These are phyloP conservation scores for Xerocomus brunneocitrinus DNA, from an alignment of 768 basidiomycete species.

Conservation along the genomic window DNA sequence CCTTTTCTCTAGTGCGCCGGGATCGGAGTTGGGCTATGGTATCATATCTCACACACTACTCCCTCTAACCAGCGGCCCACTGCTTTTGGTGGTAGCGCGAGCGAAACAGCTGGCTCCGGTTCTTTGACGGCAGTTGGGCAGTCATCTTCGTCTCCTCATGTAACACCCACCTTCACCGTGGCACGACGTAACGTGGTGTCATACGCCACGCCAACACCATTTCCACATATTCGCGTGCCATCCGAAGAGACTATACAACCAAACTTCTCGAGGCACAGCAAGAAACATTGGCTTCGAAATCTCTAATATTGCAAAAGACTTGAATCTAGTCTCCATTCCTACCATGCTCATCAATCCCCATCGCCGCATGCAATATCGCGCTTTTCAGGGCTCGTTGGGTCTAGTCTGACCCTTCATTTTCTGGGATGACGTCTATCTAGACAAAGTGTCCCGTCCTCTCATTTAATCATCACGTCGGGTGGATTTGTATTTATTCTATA, in stretches of 20 bases:
- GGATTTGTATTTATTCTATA: conserved; percentile 24
- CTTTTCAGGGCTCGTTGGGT: conserved; percentile 3
- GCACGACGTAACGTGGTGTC: conserved; percentile 33
- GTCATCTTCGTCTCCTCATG: conserved; percentile 34
- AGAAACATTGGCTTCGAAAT: conserved; percentile 7
- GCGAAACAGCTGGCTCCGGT: conserved; percentile 33
- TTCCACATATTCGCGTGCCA: conserved; percentile 6
- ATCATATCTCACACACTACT: conserved; percentile 51
- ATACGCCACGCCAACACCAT: conserved; percentile 16
- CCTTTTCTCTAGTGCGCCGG: conserved; percentile 39
- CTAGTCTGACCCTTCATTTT: background rate
- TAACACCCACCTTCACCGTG: conserved; percentile 61
- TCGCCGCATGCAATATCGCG: conserved; percentile 3
- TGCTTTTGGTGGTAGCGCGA: conserved; percentile 60
- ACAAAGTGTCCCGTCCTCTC: conserved; percentile 27
- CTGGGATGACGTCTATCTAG: conserved; percentile 22
- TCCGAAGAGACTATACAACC: conserved; percentile 2
- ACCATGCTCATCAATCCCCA: conserved; percentile 2
- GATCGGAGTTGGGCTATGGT: conserved; percentile 55
- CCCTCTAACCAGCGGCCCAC: conserved; percentile 50
- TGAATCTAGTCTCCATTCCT: background rate
- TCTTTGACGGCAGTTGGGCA: conserved; percentile 12
- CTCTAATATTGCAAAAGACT: conserved; percentile 8
- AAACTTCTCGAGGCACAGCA: conserved; percentile 5
- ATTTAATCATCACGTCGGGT: conserved; percentile 24